Evolutionary conservation across 345 rosid genomes (phyloP).

Genomic region (Murraya paniculata): DNA sequence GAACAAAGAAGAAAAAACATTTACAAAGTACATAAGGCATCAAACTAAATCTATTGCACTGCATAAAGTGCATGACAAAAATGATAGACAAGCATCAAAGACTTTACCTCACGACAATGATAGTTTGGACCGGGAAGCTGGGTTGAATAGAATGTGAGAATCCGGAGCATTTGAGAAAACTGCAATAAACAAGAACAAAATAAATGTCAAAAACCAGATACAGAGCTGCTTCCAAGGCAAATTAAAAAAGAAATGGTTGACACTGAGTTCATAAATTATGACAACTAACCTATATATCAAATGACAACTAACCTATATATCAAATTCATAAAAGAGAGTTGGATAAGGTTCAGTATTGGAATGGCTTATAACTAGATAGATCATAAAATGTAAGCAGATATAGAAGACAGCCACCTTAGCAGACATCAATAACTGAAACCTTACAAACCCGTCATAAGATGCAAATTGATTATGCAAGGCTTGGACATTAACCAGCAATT

Average conservation of each 20-base stretch:
- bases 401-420: neutral
- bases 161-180: constrained; percentile 87
- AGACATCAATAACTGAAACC: neutral
- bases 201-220: constrained; percentile 17
- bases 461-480: neutral
- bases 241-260: neutral
- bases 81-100: neutral
- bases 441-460: neutral
- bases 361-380: neutral
- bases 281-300: neutral
- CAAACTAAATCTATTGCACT: neutral
- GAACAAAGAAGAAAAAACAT: neutral
- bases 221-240: neutral
- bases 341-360: neutral
- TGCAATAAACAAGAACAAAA: constrained; percentile 27
- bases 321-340: neutral
- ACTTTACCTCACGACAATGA: constrained; percentile 88
- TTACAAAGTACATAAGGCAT: neutral
- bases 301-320: neutral
- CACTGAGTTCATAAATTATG: neutral
- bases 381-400: neutral
- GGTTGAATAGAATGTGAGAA: constrained; percentile 88
- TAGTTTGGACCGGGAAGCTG: constrained; percentile 99
- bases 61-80: neutral
- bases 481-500: neutral